Evolutionary conservation across 169 alveolate genomes (phyloP), one percentile per base, ranked within the genome.

Genomic region (Plasmodium fragile): DNA sequence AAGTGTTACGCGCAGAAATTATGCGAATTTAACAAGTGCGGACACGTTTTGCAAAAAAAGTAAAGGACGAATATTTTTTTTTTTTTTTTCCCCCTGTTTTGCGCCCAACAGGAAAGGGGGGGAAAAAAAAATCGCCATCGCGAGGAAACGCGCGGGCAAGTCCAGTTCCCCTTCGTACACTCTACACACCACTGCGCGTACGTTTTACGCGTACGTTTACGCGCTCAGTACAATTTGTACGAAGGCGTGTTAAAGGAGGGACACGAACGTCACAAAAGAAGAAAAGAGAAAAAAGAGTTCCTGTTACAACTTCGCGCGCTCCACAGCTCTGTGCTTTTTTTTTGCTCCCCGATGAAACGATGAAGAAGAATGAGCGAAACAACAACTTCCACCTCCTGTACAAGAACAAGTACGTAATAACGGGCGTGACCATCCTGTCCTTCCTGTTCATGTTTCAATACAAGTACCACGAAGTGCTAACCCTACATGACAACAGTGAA

Each of bases 381-480:
- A 22, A 6, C 5, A 55, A 34, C 36, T 11, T 43, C 52, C 8
- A 34, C 18, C 4, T 13, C 8, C 16, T 78, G 34, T 75, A 32
- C 3, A 75, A 78, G 45, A 75, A 75, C 52, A 87, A 87, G 34
- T 87, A 87, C 70, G 7, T 87, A 1, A 75, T 87, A 28, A 87
- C 93, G 81, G 85, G 93, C 2, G 77, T 87, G 53, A 87, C 93
- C 6, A 49, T 87, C 18, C 45, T 87, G 13, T 87, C 93, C 2
- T 28, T 87, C 28, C n/a, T 87, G 16, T 16, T 87, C 4, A 87
- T 87, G 85, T 77, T 87, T 55, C 93, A 87, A 13, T 87, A 87
- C 39, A 87, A 87, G 25, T 87, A 87, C 69, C 93, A 87, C 34
- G 93, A 87, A 75, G 93, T 77, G 16, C 69, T 87, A 30, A 16